These are phyloP conservation scores for Solanum pimpinellifolium DNA, from an alignment of 257 asterid species.

Conservation along the genomic window DNA sequence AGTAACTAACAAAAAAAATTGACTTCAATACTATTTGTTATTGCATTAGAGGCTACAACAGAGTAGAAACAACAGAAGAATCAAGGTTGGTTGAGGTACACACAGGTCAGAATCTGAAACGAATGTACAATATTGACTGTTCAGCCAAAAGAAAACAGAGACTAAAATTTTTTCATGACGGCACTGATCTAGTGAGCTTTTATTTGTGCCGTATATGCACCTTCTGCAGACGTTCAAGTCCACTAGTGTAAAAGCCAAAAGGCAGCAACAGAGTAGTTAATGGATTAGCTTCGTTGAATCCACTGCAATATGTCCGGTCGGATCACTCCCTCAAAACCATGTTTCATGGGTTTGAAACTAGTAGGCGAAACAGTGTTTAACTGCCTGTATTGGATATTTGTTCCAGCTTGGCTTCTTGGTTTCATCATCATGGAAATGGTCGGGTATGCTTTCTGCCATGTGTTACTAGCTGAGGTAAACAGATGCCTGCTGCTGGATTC, in stretches of 20 bases:
- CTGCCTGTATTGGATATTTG: slow-evolving; percentile 43
- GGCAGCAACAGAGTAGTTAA: neutral
- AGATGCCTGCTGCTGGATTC: slow-evolving; percentile 52
- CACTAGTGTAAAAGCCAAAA: slow-evolving; percentile 2
- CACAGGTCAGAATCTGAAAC: neutral
- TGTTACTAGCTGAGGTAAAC: slow-evolving; percentile 34
- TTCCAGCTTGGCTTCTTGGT: slow-evolving; percentile 41
- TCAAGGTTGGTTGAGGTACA: neutral
- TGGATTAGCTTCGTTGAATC: slow-evolving; percentile 26
- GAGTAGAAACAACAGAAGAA: slow-evolving; percentile 4
- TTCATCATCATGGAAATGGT: slow-evolving; percentile 33
- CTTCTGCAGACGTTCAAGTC: neutral
- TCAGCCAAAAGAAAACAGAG: neutral
- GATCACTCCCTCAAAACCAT: slow-evolving; percentile 30
- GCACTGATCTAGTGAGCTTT: neutral
- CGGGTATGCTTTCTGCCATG: slow-evolving; percentile 41
- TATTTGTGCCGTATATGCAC: neutral
- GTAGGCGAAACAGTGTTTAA: slow-evolving; percentile 18
- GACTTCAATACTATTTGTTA: neutral
- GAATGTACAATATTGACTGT: neutral
- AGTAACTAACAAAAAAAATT: neutral
- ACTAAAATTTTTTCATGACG: neutral
- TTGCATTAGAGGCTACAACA: slow-evolving; percentile 6
- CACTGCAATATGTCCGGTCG: slow-evolving; percentile 59
- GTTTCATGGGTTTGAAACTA: slow-evolving; percentile 17